Percentiles rank a stretch among this genome's conserved stretches.
phyloP scores from a whole-genome alignment of 768 basidiomycete species.

The Leccinum incarnatum region DNA sequence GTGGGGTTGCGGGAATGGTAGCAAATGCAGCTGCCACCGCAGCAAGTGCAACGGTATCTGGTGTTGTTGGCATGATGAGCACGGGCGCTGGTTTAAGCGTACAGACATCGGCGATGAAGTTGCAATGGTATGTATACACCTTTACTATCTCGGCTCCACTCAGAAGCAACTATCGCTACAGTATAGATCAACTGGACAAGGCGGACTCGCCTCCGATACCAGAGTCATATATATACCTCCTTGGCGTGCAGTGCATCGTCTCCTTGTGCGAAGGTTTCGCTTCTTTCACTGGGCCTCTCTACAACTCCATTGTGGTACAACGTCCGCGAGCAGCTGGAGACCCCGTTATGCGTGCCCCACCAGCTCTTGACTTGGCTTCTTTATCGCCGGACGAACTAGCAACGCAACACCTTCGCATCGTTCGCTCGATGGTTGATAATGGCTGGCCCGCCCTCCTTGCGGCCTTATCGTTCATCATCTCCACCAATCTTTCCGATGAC shows the following conservation, averaged over 20 bases:
- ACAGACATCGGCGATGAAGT: slow-evolving; percentile 76
- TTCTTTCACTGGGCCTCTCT: slow-evolving; percentile 70
- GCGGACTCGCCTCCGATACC: slow-evolving; percentile 92
- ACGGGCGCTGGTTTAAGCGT: slow-evolving; percentile 67
- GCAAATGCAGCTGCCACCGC: slow-evolving; percentile 78
- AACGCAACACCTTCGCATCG: slow-evolving; percentile 57
- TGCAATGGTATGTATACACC: slow-evolving; percentile 70
- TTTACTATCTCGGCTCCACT: not conserved
- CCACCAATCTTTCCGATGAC: slow-evolving; percentile 88
- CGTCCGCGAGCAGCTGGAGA: too few relatives aligned
- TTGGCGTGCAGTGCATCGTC: slow-evolving; percentile 84
- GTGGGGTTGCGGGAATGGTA: slow-evolving; percentile 76
- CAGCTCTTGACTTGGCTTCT: slow-evolving; percentile 60
- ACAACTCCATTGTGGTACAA: slow-evolving; percentile 58
- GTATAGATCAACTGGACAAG: slow-evolving; percentile 98
- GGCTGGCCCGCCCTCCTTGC: slow-evolving; percentile 94
- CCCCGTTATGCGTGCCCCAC: slow-evolving; percentile 59
- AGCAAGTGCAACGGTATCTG: slow-evolving; percentile 79
- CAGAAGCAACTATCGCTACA: slow-evolving; percentile 29
- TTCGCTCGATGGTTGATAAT: slow-evolving; percentile 76
- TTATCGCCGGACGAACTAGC: slow-evolving; percentile 53
- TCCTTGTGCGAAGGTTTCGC: slow-evolving; percentile 86
- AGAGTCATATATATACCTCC: slow-evolving; percentile 89
- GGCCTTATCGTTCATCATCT: slow-evolving; percentile 83
- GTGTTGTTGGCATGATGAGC: slow-evolving; percentile 84